Evolutionary conservation across 345 rosid genomes (phyloP), one percentile per base, ranked within the genome.

Genomic region (Conringia planisiliqua): DNA sequence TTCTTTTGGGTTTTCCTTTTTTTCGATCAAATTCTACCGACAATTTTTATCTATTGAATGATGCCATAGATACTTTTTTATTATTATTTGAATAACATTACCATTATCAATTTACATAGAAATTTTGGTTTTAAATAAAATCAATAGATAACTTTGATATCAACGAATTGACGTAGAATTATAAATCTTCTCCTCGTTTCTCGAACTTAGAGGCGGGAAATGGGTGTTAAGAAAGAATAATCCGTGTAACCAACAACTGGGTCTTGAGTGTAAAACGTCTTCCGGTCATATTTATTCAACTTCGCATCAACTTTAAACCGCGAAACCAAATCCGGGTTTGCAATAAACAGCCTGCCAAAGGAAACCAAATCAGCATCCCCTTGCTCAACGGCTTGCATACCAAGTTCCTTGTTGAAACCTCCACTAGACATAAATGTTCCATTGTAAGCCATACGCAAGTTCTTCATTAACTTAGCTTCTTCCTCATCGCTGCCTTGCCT

Each of bases 401-500:
- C 95, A 1, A 90, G 84, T 70, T 90, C 88, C 69, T 90, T 81
- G 0, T 79, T 83, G 77, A 84, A 94, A 2, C 97, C 96, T 44
- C 96, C 96, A 42, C 96, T 94, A 4, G 83, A 76, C 70, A 94
- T 83, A 73, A 91, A 86, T 5, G 88, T 88, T 16, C 97, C 98
- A 33, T 83, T 72, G 55, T 87, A 91, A 52, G 86, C 83, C 22
- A 55, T 81, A 55, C 84, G 81, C 85, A 76, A 82, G 0, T 82
- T 73, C 76, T 79, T 86, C 82, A 91, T 79, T 43, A 86, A 48
- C 76, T 74, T 61, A 58, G 86, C 80, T 72, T 85, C 94, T 74
- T 84, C 91, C 3, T 85, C 88, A 64, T 87, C 90, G 26, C 78
- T 83, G 3, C 90, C 86, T 22, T 74, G 88, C 55, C 80, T 82